Conservation (phyloP, 208 protist species). For the Wallacemonas collosoma region DNA sequence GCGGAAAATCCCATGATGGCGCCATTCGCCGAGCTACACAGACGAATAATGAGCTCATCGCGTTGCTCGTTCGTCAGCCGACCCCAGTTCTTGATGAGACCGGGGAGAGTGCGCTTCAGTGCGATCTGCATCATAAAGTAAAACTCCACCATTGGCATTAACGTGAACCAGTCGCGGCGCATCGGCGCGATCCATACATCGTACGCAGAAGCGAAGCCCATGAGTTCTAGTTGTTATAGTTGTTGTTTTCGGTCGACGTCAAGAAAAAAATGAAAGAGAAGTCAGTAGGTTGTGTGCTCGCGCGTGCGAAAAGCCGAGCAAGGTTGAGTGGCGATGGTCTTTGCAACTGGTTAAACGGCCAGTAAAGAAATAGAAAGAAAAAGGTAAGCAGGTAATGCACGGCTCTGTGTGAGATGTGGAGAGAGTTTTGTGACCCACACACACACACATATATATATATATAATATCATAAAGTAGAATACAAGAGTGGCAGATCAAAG, state of each 20-base stretch:
- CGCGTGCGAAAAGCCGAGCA: too few relatives aligned
- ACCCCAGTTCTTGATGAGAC: constrained; percentile 37
- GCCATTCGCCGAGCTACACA: constrained; percentile 68
- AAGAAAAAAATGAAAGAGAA: constrained; percentile 26
- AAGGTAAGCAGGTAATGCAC: neutral
- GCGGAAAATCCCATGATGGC: constrained; percentile 66
- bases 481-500: too few relatives aligned
- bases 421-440: too few relatives aligned
- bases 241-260: neutral
- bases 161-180: constrained; percentile 49
- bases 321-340: too few relatives aligned
- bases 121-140: constrained; percentile 59
- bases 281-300: neutral
- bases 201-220: constrained; percentile 56
- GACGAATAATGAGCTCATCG: constrained; percentile 69
- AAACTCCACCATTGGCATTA: constrained; percentile 54
- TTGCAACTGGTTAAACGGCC: neutral
- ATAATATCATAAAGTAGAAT: too few relatives aligned
- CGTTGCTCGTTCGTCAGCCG: constrained; percentile 33
- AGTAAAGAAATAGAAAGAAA: neutral
- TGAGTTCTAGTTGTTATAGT: constrained; percentile 20
- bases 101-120: constrained; percentile 31
- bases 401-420: too few relatives aligned
- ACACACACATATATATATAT: too few relatives aligned
- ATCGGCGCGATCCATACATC: constrained; percentile 73